Evolutionary conservation across 768 basidiomycete species (phyloP).

Genomic region (Mycena amicta): DNA sequence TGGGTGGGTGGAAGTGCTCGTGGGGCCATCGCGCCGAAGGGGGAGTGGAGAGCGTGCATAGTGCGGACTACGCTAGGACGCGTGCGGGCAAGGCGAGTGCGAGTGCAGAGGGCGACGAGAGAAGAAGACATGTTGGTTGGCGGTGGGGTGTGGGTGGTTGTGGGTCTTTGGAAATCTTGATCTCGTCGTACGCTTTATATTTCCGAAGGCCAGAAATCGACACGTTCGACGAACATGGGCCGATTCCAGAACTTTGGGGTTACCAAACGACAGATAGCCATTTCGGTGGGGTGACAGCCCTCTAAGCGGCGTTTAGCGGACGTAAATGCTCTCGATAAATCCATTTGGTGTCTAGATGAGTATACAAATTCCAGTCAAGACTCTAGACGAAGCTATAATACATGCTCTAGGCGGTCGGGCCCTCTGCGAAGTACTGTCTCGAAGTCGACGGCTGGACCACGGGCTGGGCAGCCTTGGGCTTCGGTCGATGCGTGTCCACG

Average conservation of each 20-base stretch:
- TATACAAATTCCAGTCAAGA: neutral
- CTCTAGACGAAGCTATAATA: slow-evolving; percentile 8
- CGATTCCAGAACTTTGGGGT: slow-evolving; percentile 13
- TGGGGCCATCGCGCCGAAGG: slow-evolving; percentile 15
- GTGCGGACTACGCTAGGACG: slow-evolving; percentile 14
- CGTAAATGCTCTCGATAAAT: slow-evolving; percentile 1
- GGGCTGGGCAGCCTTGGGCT: slow-evolving; percentile 47
- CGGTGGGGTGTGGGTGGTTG: neutral
- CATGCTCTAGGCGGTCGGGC: slow-evolving; percentile 11
- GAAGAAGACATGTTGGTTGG: slow-evolving; percentile 2
- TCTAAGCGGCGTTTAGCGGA: slow-evolving; percentile 2
- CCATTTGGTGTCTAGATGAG: slow-evolving; percentile 3
- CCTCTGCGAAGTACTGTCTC: slow-evolving; percentile 48
- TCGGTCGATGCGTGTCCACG: slow-evolving; percentile 89
- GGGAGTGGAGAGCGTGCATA: slow-evolving; percentile 10
- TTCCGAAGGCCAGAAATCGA: neutral
- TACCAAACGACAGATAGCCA: neutral
- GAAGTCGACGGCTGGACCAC: slow-evolving; percentile 36
- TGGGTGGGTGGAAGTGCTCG: slow-evolving; percentile 1
- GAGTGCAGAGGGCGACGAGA: slow-evolving; percentile 13
- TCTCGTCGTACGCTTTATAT: slow-evolving; percentile 1
- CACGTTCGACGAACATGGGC: too few species aligned
- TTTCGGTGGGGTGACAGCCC: slow-evolving; percentile 5
- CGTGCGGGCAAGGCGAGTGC: neutral
- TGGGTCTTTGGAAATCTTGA: neutral